Base-by-base conservation (phyloP, 2,329 filamentous ascomycete genomes). In the Penicillium brasilianum region DNA sequence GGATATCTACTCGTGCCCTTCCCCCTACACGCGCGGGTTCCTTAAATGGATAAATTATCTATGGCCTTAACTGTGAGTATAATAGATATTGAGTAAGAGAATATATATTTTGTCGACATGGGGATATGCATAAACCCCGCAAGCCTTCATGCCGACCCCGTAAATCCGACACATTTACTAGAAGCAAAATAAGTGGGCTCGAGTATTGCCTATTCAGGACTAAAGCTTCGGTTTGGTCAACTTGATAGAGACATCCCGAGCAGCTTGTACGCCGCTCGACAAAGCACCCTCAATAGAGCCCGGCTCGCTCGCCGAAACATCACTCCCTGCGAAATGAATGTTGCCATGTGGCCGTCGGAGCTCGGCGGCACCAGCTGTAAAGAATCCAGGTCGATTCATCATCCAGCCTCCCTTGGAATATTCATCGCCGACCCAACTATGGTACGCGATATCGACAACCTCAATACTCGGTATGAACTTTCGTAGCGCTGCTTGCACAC, bases 251-350 rank as follows among this genome's bases (percentile, higher is more conserved):
- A 64, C 14, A 52, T 65, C 62, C 14, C 62, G 62, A 58, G 62
- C 62, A 37, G 54, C 62, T 20, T 44, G 32, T 30, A 54, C 62
- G n/a, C 62, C 62, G 44, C 60, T 65, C n/a, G 46, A 49, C 52
- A 65, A 9, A 11, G 62, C 62, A 34, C 62, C 62, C 52, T 65
- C 62, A 20, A 65, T 65, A n/a, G 60, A 65, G 18, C 62, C 62
- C 6, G 60, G 56, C 37, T 39, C 57, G 14, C n/a, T 55, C 13
- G 57, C 50, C 9, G 62, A 57, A 16, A 65, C 32, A 53, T 65
- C 62, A 46, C 62, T 62, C n/a, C 62, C 62, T 18, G 62, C 62
- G 48, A 65, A 65, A 2, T 39, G 51, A 43, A 62, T 57, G 32
- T 62, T 61, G 25, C 62, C 62, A 49, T 65, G 62, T 14, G 54